phyloP scores from a whole-genome alignment of 495 filamentous ascomycete species.

The Schizothecium vesticola region DNA sequence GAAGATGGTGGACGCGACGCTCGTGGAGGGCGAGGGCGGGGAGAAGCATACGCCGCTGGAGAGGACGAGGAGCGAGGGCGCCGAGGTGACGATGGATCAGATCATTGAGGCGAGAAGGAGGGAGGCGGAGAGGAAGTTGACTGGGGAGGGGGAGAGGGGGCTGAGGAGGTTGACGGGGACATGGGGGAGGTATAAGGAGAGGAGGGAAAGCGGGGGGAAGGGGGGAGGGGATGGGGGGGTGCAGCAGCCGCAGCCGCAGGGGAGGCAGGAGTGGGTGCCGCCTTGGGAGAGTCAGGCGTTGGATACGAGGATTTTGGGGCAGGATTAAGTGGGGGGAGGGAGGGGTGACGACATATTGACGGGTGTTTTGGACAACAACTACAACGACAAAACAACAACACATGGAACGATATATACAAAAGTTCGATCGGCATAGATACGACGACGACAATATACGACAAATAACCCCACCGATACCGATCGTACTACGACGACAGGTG shows the following conservation, averaged over 20 bases:
- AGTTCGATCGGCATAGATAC: neutral
- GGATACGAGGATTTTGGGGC: conserved; percentile 17
- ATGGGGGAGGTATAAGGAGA: neutral
- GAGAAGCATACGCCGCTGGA: neutral
- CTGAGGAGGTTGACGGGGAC: neutral
- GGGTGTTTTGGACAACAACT: too few species aligned
- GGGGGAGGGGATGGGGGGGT: neutral
- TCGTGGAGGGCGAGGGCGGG: neutral
- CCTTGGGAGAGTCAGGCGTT: conserved; percentile 15
- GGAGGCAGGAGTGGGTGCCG: neutral
- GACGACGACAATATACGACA: neutral
- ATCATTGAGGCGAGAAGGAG: conserved; percentile 7
- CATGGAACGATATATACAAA: neutral
- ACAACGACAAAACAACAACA: neutral
- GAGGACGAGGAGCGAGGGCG: conserved; percentile 1
- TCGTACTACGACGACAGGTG: neutral
- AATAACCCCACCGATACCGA: neutral
- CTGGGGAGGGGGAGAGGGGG: neutral
- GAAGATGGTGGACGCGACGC: conserved; percentile 30
- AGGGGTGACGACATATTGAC: neutral
- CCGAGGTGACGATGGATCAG: conserved; percentile 8
- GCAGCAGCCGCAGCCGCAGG: neutral
- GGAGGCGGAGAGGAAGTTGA: neutral
- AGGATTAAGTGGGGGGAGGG: conserved; percentile 6
- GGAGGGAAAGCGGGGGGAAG: neutral